Conservation (phyloP, 805 yeast genomes). For the Metschnikowia santaceciliae region DNA sequence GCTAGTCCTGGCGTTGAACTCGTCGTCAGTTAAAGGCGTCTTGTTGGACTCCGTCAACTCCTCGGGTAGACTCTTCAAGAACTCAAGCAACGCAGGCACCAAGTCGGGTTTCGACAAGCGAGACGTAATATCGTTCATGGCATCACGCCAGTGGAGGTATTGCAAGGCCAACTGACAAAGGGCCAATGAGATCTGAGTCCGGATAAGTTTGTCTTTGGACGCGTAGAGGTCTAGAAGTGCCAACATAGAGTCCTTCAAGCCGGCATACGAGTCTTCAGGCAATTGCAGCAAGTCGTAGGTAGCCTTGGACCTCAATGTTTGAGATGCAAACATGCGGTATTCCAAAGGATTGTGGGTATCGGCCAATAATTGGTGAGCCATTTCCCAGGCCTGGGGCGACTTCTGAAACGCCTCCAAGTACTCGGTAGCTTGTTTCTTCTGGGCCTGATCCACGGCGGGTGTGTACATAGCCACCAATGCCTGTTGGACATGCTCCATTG, state of each 20-base stretch:
- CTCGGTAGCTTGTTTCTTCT: constrained; percentile 44
- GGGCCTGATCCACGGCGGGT: constrained; percentile 37
- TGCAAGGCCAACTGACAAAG: constrained; percentile 81
- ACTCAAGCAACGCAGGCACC: constrained; percentile 59
- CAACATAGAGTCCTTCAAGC: constrained; percentile 67
- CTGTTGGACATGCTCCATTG: constrained; percentile 32
- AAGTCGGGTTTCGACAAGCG: constrained; percentile 39
- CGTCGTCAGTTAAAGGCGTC: constrained; percentile 78
- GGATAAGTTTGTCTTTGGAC: constrained; percentile 49
- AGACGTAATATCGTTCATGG: constrained; percentile 63
- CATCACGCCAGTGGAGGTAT: constrained; percentile 64
- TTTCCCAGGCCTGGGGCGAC: constrained; percentile 75
- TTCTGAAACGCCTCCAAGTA: constrained; percentile 82
- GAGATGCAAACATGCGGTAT: constrained; percentile 80
- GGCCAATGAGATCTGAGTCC: constrained; percentile 79
- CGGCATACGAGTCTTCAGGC: constrained; percentile 45
- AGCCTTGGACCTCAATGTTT: constrained; percentile 80
- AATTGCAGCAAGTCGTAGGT: constrained; percentile 80
- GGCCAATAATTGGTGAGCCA: constrained; percentile 53
- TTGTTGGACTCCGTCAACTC: constrained; percentile 76
- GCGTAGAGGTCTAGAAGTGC: constrained; percentile 48
- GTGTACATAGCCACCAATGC: constrained; percentile 51
- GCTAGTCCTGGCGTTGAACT: constrained; percentile 60
- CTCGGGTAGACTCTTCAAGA: constrained; percentile 85
- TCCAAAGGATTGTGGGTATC: constrained; percentile 41